Base-by-base conservation (phyloP, 1,139 yeast species). In the Taiozyma sp. region DNA sequence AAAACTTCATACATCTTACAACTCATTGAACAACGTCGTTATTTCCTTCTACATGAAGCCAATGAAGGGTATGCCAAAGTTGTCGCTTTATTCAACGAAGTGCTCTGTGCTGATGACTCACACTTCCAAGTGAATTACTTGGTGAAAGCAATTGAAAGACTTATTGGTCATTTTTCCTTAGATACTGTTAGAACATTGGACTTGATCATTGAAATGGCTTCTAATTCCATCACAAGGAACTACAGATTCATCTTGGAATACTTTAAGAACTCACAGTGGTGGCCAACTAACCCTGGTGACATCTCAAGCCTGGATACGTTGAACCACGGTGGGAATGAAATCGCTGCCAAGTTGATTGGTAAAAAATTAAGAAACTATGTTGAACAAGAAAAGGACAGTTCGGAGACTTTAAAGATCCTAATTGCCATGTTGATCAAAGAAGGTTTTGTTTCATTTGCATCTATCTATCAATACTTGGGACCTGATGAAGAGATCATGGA, bases 21-120 rank as follows among this genome's bases (percentile, higher is more conserved):
- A 8, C 42, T 53, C 13, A 50, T 57, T 65, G 84, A 90, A 39
- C 88, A 87, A 54, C 82, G 80, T 61, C 82, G 87, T 55, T 91
- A 73, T 69, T 89, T 89, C 55, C 69, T 91, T 32, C 62, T 89
- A n/a, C 80, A 83, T 50, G 97, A 92, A 66, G 87, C 87, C 58
- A 71, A 83, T 16, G 93, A 86, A 64, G 99, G 98, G 1, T 93
- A 81, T 67, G 70, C 96, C 16, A 84, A 84, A 60, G 70, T 88
- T 40, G 68, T 84, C 0, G 76, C 76, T 8, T 82, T 84, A 52
- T 57, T 87, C n/a, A 67, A 70, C 52, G 57, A 68, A 2, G 75
- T 82, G 3, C 70, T 80, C 45, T 66, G 65, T 39, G 70, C 73
- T 29, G 68, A 70, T 2, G 75, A 78, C 50, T 70, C 79, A 9